Evolutionary conservation across 805 yeast species (phyloP), one percentile per base, ranked within the genome.

Genomic region (Candida krabiensis): DNA sequence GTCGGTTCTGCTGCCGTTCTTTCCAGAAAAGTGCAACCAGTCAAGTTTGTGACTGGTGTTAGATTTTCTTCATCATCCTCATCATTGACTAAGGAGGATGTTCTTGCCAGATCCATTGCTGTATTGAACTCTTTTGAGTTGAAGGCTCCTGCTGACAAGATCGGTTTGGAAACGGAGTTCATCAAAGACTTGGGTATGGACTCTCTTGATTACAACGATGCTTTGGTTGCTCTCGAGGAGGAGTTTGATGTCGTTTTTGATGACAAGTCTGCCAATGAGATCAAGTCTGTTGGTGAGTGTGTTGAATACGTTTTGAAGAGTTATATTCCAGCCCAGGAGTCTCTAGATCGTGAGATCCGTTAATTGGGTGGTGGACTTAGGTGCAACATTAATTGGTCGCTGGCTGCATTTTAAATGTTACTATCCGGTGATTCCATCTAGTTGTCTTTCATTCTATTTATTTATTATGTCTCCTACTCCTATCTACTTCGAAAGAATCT

Each of bases 141-240:
- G 32, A 61, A 61, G 42, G 43, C 48, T 6, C 38, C 56, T 11
- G 30, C 51, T 11, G 53, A 49, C 23, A 43, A 53, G 25, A 62
- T 65, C 26, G 47, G 54, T 6, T 23, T 53, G 46, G 72, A 66
- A 30, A 67, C 82, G 25, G 70, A 75, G 42, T 77, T 77, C 62
- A 71, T 70, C 52, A 75, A 75, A 52, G 95, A 86, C 57, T 75
- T 86, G 52, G 91, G 90, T n/a, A 76, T 86, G 60, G 99, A 91
- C 66, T 86, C 96, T 8, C 75, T 91, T 51, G 99, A 91, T 60
- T 85, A 93, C 47, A 96, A 91, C 46, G 99, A 91, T 71, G 90
- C 93, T 39, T 76, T 93, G 55, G 96, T 93, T 65, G 96, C 96
- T 41, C 83, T 91, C 58, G 99, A 91, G 73, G 96, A 90, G 73